These are phyloP conservation scores for Artomyces pyxidatus DNA, from an alignment of 768 basidiomycete genomes.

Conservation along the genomic window DNA sequence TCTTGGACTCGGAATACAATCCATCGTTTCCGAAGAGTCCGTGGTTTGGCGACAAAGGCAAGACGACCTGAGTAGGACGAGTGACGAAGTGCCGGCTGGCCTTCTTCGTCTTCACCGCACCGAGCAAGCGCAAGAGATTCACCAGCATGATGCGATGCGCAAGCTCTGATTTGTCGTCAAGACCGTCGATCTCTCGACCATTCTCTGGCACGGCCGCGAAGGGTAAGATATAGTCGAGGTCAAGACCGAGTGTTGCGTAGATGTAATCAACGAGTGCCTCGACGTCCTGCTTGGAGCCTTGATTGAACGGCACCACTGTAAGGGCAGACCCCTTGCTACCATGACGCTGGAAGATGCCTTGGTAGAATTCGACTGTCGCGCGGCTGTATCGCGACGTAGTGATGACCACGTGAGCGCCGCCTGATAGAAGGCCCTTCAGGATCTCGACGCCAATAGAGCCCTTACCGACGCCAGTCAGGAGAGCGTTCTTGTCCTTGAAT, in stretches of 20 bases:
- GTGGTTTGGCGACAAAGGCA: slow-evolving; percentile 96
- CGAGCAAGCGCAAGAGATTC: slow-evolving; percentile 91
- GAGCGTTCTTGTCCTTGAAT: slow-evolving; percentile 98
- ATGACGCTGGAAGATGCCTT: slow-evolving; percentile 92
- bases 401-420: slow-evolving; percentile 93
- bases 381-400: slow-evolving; percentile 98
- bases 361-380: slow-evolving; percentile 95
- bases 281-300: slow-evolving; percentile 97
- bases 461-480: slow-evolving; percentile 95
- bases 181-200: slow-evolving; percentile 93
- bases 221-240: slow-evolving; percentile 96
- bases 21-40: slow-evolving; percentile 98
- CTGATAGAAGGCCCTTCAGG: slow-evolving; percentile 91
- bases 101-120: slow-evolving; percentile 97
- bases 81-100: slow-evolving; percentile 95
- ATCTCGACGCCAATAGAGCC: slow-evolving; percentile 98
- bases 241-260: slow-evolving; percentile 89
- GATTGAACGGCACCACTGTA: slow-evolving; percentile 98
- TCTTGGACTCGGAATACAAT: slow-evolving; percentile 97
- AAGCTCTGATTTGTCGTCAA: slow-evolving; percentile 96
- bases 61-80: slow-evolving; percentile 95
- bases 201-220: slow-evolving; percentile 99
- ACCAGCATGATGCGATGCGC: slow-evolving; percentile 99
- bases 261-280: slow-evolving; percentile 98
- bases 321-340: slow-evolving; percentile 95